Percentiles rank a stretch among this genome's conserved stretches.
Evolutionary conservation across 345 rosid genomes (phyloP).

Genomic region (Dimocarpus longan): DNA sequence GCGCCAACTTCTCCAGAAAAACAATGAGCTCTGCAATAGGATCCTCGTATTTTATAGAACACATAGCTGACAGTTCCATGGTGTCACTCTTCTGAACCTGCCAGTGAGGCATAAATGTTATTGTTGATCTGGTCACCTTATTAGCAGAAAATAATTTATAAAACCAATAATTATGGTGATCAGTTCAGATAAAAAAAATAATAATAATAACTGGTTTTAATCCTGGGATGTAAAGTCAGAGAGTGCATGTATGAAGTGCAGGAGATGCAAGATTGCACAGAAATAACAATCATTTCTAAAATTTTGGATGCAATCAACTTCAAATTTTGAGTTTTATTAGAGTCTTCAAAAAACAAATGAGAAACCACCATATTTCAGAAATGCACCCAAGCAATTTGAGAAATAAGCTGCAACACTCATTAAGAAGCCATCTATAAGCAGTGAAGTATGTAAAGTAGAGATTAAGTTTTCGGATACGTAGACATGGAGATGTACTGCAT

Average conservation of each 20-base stretch:
- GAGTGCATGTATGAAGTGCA: neutral
- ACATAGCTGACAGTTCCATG: neutral
- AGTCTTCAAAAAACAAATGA: neutral
- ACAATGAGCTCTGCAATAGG: neutral
- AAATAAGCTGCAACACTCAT: neutral
- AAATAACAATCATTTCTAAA: neutral
- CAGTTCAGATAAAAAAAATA: neutral
- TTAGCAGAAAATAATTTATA: neutral
- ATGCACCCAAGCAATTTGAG: neutral
- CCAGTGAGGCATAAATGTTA: constrained; percentile 1
- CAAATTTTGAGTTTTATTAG: neutral
- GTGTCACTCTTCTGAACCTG: constrained; percentile 20
- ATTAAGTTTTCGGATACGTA: neutral
- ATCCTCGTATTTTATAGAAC: neutral
- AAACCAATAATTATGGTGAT: neutral
- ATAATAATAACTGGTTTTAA: neutral
- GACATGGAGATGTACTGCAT: neutral
- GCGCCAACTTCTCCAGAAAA: neutral
- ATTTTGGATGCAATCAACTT: neutral
- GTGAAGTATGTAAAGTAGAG: neutral
- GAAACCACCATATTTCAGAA: neutral
- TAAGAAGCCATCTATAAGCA: neutral
- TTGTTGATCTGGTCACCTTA: neutral
- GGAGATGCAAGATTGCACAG: neutral
- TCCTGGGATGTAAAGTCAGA: neutral